phyloP scores from a whole-genome alignment of 2,329 filamentous ascomycete genomes.

The Aspergillus eucalypticola region DNA sequence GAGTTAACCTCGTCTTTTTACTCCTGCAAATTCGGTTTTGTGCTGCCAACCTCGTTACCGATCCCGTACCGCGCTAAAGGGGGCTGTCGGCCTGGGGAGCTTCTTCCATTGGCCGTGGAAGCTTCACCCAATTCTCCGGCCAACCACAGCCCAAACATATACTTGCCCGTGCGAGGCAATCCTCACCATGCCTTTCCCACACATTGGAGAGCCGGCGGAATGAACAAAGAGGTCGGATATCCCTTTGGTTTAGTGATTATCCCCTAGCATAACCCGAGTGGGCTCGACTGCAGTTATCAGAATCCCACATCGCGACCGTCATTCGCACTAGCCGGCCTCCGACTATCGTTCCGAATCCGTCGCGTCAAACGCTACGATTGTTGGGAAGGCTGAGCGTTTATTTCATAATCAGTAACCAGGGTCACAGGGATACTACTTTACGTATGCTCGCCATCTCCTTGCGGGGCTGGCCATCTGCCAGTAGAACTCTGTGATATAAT shows the following conservation, averaged over 20 bases:
- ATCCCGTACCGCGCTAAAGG: neutral
- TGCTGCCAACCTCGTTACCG: constrained; percentile 5
- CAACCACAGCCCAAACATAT: constrained; percentile 5
- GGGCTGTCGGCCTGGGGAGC: neutral
- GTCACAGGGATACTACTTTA: constrained; percentile 20
- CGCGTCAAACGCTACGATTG: neutral
- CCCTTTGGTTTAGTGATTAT: neutral
- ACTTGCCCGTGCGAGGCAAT: constrained; percentile 4
- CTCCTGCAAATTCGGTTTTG: neutral
- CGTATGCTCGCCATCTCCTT: neutral
- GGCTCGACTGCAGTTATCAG: neutral
- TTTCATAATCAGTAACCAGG: constrained; percentile 30
- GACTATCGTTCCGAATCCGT: neutral
- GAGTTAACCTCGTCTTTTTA: no score
- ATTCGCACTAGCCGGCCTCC: neutral
- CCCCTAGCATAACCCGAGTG: neutral
- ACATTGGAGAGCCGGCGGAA: neutral
- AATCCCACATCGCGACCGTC: constrained; percentile 1
- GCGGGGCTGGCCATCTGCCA: neutral
- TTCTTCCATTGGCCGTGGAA: neutral
- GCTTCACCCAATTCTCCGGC: constrained; percentile 1
- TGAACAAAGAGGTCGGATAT: no score
- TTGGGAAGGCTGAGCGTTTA: constrained; percentile 21
- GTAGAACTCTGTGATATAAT: no score
- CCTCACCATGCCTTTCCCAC: neutral